Evolutionary conservation across 1,139 yeast genomes (phyloP), one percentile per base, ranked within the genome.

Genomic region (Komagataea norvegica): DNA sequence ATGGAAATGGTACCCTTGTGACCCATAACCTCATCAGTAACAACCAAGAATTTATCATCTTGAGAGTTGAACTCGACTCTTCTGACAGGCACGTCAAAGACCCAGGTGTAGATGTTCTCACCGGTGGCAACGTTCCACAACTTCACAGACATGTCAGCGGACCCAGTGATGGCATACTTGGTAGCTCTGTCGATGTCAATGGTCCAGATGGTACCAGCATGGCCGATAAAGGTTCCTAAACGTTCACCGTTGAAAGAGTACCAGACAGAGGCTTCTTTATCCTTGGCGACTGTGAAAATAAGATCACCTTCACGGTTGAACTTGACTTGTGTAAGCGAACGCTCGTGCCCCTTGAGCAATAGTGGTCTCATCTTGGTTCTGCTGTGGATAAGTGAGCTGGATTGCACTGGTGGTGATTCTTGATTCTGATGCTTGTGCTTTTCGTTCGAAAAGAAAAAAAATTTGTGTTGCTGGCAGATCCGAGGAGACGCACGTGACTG

Each of bases 251-350:
- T 91, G 49, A 85, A 82, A 20, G 96, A 77, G 64, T 76, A 91
- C 97, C 97, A 93, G 46, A 89, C 83, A 40, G 88, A 80, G n/a
- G 91, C 93, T 34, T 70, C 71, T 55, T 76, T 76, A 74, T 89
- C 98, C 64, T 93, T 88, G 54, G 96, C 89, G 31, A 87, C 91
- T 9, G 96, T 80, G 62, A 93, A 84, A 46, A 93, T 74, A 52
- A 93, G 68, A 62, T 93, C 99, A 35, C 99, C 99, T 57, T 93
- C 97, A 50, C 79, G 74, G 73, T 89, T 91, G 69, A 80, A 91
- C 61, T 85, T 89, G 52, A 91, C 91, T 72, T 89, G 95, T 36
- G 94, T 84, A 53, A 82, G 70, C 54, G 91, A 79, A 76, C 91
- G 86, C 67, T 82, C 89, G 61, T 83, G 91, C 44, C 91, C 91